These are phyloP conservation scores for Trametes cingulata DNA, from an alignment of 768 basidiomycete genomes.

Conservation along the genomic window DNA sequence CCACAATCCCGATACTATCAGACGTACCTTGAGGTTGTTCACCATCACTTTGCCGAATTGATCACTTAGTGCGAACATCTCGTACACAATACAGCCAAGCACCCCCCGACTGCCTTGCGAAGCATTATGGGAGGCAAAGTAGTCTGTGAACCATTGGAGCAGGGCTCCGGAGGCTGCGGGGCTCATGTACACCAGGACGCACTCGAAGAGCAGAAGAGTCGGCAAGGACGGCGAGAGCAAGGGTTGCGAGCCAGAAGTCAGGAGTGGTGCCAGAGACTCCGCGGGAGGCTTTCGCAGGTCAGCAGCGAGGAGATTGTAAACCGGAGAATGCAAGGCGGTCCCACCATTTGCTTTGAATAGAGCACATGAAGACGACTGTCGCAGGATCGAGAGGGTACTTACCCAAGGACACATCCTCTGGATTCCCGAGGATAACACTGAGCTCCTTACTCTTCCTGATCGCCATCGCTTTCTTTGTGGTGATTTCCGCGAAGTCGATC, in stretches of 20 bases:
- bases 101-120: constrained; percentile 26
- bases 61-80: constrained; percentile 90
- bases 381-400: constrained; percentile 16
- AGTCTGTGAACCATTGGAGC: constrained; percentile 71
- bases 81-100: constrained; percentile 74
- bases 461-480: constrained; percentile 77
- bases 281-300: constrained; percentile 71
- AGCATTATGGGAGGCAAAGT: constrained; percentile 37
- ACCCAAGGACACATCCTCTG: constrained; percentile 47
- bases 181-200: constrained; percentile 87
- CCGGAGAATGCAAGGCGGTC: constrained; percentile 50
- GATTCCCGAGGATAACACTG: constrained; percentile 49
- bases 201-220: constrained; percentile 89
- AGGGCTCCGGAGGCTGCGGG: constrained; percentile 58
- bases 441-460: constrained; percentile 70
- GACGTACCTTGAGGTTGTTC: constrained; percentile 73
- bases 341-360: constrained; percentile 57
- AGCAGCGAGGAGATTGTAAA: constrained; percentile 71
- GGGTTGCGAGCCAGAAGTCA: constrained; percentile 31
- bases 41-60: constrained; percentile 93
- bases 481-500: constrained; percentile 88
- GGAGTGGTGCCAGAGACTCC: constrained; percentile 44
- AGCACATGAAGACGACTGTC: background rate
- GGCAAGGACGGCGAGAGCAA: constrained; percentile 65
- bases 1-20: background rate